These are phyloP conservation scores for Wickerhamiella vanderwaltii DNA, from an alignment of 805 yeast genomes.

Conservation along the genomic window DNA sequence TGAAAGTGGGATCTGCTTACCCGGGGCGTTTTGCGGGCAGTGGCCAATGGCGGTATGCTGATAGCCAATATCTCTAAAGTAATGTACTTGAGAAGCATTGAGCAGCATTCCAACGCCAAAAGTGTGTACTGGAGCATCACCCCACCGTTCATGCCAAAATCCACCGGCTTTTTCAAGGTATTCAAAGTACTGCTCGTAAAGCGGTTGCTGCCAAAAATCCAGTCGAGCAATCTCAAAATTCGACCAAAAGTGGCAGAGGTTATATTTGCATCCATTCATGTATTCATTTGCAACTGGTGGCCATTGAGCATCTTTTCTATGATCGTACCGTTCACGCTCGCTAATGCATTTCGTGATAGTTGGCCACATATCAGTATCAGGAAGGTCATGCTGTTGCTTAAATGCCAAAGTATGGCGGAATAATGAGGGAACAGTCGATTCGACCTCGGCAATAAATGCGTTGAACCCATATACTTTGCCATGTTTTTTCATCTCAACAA, in stretches of 20 bases:
- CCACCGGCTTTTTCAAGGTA: slow-evolving; percentile 65
- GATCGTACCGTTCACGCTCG: slow-evolving; percentile 7
- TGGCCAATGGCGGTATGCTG: slow-evolving; percentile 55
- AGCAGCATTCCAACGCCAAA: slow-evolving; percentile 71
- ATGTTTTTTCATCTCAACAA: slow-evolving; percentile 55
- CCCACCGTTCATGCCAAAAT: slow-evolving; percentile 89
- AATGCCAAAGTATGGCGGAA: slow-evolving; percentile 60
- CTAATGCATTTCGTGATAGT: slow-evolving; percentile 25
- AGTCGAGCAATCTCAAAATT: slow-evolving; percentile 85
- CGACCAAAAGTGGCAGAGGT: slow-evolving; percentile 82
- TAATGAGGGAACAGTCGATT: slow-evolving; percentile 70
- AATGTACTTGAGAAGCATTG: slow-evolving; percentile 61
- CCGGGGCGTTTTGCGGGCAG: slow-evolving; percentile 61
- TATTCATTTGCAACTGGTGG: slow-evolving; percentile 20
- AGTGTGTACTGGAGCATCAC: slow-evolving; percentile 92
- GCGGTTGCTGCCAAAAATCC: slow-evolving; percentile 53
- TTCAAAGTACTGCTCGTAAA: slow-evolving; percentile 56
- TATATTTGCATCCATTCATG: slow-evolving; percentile 56
- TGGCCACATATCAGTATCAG: slow-evolving; percentile 23
- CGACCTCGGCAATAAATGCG: slow-evolving; percentile 62
- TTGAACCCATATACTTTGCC: slow-evolving; percentile 79
- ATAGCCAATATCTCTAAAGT: slow-evolving; percentile 88
- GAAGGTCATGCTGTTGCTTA: slow-evolving; percentile 34
- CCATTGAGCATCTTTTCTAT: background rate
- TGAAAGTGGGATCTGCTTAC: slow-evolving; percentile 33